Evolutionary conservation across 495 filamentous ascomycete species (phyloP).

Genomic region (Margaritispora aquatica): DNA sequence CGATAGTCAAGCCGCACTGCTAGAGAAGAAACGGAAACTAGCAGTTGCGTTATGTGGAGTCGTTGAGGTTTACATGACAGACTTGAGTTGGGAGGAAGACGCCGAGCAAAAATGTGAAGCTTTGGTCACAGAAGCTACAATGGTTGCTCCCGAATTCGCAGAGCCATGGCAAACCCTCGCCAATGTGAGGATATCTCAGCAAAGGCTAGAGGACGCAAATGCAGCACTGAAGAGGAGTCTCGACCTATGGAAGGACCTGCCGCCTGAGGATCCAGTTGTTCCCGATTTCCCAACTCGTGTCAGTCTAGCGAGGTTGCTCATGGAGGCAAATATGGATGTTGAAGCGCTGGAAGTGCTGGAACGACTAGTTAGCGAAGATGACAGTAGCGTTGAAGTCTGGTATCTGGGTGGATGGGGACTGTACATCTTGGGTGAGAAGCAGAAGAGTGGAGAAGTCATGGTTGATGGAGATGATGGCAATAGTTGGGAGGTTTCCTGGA

Average conservation of each 20-base stretch:
- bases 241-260: constrained; percentile 68
- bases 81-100: constrained; percentile 85
- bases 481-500: constrained; percentile 38
- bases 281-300: constrained; percentile 82
- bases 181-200: constrained; percentile 85
- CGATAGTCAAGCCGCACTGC: constrained; percentile 37
- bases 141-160: constrained; percentile 64
- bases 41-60: constrained; percentile 84
- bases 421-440: constrained; percentile 69
- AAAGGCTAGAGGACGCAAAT: constrained; percentile 66
- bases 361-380: constrained; percentile 77
- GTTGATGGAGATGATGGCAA: constrained; percentile 29
- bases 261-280: constrained; percentile 48
- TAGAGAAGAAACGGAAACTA: constrained; percentile 70
- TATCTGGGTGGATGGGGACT: constrained; percentile 94
- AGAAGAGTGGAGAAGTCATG: constrained; percentile 30
- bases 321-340: constrained; percentile 83
- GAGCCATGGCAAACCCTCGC: constrained; percentile 92
- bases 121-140: constrained; percentile 78
- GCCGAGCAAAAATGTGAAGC: constrained; percentile 80
- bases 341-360: constrained; percentile 82
- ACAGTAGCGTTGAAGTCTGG: constrained; percentile 90
- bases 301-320: constrained; percentile 73
- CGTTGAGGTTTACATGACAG: constrained; percentile 96
- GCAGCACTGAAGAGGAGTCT: constrained; percentile 72